Evolutionary conservation across 768 basidiomycete genomes (phyloP).

Genomic region (Russula brevipes): DNA sequence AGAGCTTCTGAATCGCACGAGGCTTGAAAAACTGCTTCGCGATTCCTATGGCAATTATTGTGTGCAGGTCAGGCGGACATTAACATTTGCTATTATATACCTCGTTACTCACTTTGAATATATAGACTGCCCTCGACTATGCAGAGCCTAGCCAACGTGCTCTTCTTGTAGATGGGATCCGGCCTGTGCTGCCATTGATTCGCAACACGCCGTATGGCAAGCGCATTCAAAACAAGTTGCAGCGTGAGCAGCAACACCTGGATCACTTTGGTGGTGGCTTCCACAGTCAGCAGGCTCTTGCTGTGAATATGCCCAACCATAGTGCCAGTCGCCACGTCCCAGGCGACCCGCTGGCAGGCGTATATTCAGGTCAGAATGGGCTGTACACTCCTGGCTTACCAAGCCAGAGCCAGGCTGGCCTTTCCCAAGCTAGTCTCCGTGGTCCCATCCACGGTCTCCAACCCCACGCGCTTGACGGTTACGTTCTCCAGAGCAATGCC

Average conservation of each 20-base stretch:
- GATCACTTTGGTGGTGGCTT: slow-evolving; percentile 56
- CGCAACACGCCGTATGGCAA: slow-evolving; percentile 99
- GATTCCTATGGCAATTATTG: slow-evolving; percentile 98
- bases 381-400: slow-evolving; percentile 60
- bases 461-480: slow-evolving; percentile 72
- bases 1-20: slow-evolving; percentile 88
- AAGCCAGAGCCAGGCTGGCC: slow-evolving; percentile 50
- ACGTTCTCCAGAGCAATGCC: slow-evolving; percentile 71
- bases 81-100: not conserved
- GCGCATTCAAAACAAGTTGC: slow-evolving; percentile 97
- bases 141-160: slow-evolving; percentile 92
- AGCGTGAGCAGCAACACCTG: slow-evolving; percentile 72
- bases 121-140: slow-evolving; percentile 96
- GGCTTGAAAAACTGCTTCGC: slow-evolving; percentile 90
- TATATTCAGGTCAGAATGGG: slow-evolving; percentile 58
- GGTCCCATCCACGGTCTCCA: slow-evolving; percentile 57
- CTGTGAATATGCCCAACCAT: slow-evolving; percentile 51
- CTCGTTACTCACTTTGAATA: slow-evolving; percentile 17
- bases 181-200: slow-evolving; percentile 96
- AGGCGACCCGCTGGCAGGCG: slow-evolving; percentile 52
- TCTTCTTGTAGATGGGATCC: slow-evolving; percentile 92
- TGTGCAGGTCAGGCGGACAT: slow-evolving; percentile 57
- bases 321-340: slow-evolving; percentile 52
- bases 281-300: slow-evolving; percentile 54
- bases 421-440: slow-evolving; percentile 25